Conservation (phyloP, 805 yeast species). For the Pichia gijzeniarum region DNA sequence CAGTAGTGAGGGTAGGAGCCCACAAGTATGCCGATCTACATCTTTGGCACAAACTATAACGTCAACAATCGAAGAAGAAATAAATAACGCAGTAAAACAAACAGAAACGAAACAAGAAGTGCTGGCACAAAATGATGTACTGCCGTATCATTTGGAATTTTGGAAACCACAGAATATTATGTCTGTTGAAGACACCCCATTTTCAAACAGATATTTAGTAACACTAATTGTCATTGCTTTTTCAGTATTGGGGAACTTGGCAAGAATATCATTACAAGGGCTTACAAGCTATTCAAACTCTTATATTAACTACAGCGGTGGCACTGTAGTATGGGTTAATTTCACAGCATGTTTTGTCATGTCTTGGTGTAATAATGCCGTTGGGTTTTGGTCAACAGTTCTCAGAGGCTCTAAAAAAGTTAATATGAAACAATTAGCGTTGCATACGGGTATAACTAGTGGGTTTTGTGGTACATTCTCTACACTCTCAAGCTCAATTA, state of each 20-base stretch:
- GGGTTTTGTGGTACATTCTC: conserved; percentile 84
- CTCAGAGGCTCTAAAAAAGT: conserved; percentile 10
- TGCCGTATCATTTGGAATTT: conserved; percentile 13
- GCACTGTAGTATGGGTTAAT: conserved; percentile 65
- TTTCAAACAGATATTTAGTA: conserved; percentile 12
- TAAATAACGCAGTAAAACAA: not conserved
- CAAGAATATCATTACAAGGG: conserved; percentile 13
- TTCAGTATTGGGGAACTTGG: conserved; percentile 15
- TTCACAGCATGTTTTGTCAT: conserved; percentile 65
- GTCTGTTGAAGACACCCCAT: conserved; percentile 17
- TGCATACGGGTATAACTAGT: conserved; percentile 58
- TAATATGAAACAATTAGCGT: conserved; percentile 37
- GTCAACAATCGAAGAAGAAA: not conserved
- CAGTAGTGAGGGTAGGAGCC: too few species aligned
- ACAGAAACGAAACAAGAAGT: conserved; percentile 13
- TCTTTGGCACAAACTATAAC: not conserved
- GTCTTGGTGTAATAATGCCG: conserved; percentile 36
- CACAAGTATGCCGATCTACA: too few species aligned
- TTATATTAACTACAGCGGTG: conserved; percentile 15
- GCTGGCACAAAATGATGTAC: conserved; percentile 7
- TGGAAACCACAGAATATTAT: conserved; percentile 16
- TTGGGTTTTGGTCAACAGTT: conserved; percentile 13
- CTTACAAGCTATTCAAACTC: conserved; percentile 15
- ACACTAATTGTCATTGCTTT: conserved; percentile 9
- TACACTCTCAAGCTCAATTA: conserved; percentile 62